phyloP scores from a whole-genome alignment of 2,329 filamentous ascomycete species.

The Colletotrichum eremochloae region DNA sequence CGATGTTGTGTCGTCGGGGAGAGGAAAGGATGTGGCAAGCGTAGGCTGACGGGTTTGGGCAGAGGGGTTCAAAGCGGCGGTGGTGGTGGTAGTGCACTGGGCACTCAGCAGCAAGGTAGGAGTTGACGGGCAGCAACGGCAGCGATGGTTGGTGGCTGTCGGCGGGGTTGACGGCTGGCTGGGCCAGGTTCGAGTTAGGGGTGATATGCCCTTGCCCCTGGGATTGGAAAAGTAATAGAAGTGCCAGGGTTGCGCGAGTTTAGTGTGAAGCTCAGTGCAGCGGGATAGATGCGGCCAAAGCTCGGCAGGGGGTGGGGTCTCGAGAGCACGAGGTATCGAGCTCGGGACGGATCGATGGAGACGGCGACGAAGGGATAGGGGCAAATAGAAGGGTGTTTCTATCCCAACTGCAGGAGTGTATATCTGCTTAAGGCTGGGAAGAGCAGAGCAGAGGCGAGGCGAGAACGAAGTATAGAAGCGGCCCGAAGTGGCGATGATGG shows the following conservation, averaged over 20 bases:
- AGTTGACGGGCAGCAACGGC: constrained; percentile 31
- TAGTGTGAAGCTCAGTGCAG: constrained; percentile 37
- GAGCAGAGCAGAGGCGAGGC: constrained; percentile 11
- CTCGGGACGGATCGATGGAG: constrained; percentile 24
- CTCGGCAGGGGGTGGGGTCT: constrained; percentile 26
- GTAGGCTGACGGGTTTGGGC: constrained; percentile 36
- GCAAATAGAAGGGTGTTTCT: neutral
- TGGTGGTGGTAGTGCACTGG: constrained; percentile 28
- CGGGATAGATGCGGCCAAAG: constrained; percentile 38
- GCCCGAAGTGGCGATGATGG: neutral
- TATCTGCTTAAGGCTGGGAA: neutral
- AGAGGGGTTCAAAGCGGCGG: constrained; percentile 37
- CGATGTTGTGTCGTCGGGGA: constrained; percentile 34
- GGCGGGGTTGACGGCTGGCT: constrained; percentile 40
- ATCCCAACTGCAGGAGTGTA: neutral
- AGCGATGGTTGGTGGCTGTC: constrained; percentile 28
- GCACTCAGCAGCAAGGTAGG: constrained; percentile 28
- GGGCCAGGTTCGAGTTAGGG: constrained; percentile 35
- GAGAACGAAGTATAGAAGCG: neutral
- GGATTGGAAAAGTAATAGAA: constrained; percentile 24
- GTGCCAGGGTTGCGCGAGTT: constrained; percentile 39
- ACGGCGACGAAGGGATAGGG: constrained; percentile 14
- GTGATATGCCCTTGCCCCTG: constrained; percentile 38
- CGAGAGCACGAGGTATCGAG: neutral
- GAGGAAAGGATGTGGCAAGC: constrained; percentile 34